Percentiles rank a stretch among this genome's conserved stretches.
Conservation (phyloP, 164 flowering plant species). For the Vitis labrusca region DNA sequence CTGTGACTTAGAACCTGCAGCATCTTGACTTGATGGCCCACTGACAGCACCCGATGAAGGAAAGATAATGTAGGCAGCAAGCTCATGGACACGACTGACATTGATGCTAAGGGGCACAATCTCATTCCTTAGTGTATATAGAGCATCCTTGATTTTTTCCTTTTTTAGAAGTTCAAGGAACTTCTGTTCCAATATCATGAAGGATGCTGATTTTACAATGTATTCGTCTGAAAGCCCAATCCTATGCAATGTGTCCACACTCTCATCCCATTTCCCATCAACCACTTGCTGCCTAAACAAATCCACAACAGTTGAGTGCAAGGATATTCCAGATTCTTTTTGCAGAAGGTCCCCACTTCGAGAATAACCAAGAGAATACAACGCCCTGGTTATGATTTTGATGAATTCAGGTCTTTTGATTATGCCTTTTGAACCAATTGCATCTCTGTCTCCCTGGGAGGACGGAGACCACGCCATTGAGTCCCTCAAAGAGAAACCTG, state of each 20-base stretch:
- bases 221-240: slow-evolving; percentile 56
- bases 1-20: slow-evolving; percentile 34
- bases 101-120: slow-evolving; percentile 68
- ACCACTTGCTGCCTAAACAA: slow-evolving; percentile 59
- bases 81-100: slow-evolving; percentile 56
- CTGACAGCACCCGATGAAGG: slow-evolving; percentile 28
- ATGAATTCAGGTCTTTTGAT: slow-evolving; percentile 72
- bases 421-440: slow-evolving; percentile 65
- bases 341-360: slow-evolving; percentile 67
- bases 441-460: slow-evolving; percentile 58
- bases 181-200: slow-evolving; percentile 76
- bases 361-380: slow-evolving; percentile 75
- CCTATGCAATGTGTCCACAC: slow-evolving; percentile 56
- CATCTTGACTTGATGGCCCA: slow-evolving; percentile 32
- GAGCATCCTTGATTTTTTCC: slow-evolving; percentile 58
- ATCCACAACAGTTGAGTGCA: slow-evolving; percentile 58
- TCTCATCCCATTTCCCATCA: slow-evolving; percentile 73
- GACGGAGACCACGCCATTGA: slow-evolving; percentile 71
- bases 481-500: slow-evolving; percentile 45
- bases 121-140: slow-evolving; percentile 65
- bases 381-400: slow-evolving; percentile 63
- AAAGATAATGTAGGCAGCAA: slow-evolving; percentile 53
- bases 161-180: slow-evolving; percentile 57
- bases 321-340: slow-evolving; percentile 86
- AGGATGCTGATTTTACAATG: slow-evolving; percentile 58